Conservation (phyloP, 306 rosid genomes). For the Spatholobus suberectus region DNA sequence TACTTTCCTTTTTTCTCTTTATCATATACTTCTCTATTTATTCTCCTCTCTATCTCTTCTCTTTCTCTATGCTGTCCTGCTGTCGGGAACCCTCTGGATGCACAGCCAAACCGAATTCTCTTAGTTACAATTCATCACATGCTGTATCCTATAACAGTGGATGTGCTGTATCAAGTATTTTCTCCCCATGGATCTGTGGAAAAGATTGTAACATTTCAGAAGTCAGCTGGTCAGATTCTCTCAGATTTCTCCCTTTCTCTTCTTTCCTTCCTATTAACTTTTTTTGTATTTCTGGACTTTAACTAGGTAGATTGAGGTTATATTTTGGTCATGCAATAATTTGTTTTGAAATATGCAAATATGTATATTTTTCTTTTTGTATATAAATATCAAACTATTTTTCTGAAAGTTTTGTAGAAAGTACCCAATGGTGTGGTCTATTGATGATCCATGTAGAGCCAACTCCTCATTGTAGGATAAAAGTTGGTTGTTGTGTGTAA, state of each 20-base stretch:
- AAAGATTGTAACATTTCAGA: conserved; percentile 94
- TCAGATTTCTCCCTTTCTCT: conserved; percentile 61
- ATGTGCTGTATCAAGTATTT: conserved; percentile 94
- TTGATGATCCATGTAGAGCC: conserved; percentile 1
- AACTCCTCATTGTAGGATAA: background rate
- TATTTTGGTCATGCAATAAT: conserved; percentile 25
- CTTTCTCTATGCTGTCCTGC: conserved; percentile 74
- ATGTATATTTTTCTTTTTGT: background rate
- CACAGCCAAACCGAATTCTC: conserved; percentile 94
- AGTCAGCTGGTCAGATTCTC: conserved; percentile 96
- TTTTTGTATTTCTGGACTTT: conserved; percentile 28
- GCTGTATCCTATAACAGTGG: conserved; percentile 97
- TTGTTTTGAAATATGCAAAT: background rate
- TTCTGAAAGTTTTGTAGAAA: conserved; percentile 3
- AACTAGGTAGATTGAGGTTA: conserved; percentile 23
- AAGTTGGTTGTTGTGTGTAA: background rate
- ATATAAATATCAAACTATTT: background rate
- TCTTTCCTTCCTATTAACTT: conserved; percentile 41
- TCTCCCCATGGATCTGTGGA: conserved; percentile 91
- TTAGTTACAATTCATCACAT: conserved; percentile 90
- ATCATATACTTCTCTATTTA: conserved; percentile 65
- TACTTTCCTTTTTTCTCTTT: conserved; percentile 50
- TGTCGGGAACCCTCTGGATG: conserved; percentile 66
- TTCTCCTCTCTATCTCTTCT: conserved; percentile 74
- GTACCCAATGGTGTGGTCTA: background rate